phyloP scores from a whole-genome alignment of 345 rosid genomes.

The Eucalyptus pauciflora region DNA sequence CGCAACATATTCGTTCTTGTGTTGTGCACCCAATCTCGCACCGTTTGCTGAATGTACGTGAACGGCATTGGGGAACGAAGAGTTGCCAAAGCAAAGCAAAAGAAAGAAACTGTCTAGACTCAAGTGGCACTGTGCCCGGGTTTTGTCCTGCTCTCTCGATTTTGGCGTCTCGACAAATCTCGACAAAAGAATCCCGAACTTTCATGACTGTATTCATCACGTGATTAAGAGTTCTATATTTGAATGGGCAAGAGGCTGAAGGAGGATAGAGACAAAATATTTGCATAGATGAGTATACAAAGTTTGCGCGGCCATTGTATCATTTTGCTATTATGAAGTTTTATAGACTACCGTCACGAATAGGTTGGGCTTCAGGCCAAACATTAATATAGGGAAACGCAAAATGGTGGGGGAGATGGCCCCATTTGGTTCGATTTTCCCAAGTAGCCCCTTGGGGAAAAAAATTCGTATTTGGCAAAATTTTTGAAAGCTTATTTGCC shows the following conservation, averaged over 20 bases:
- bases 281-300: background rate
- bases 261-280: background rate
- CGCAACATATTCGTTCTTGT: background rate
- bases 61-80: background rate
- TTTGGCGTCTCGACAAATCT: background rate
- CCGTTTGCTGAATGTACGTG: background rate
- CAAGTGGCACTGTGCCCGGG: background rate
- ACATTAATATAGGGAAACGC: background rate
- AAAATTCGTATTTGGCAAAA: too few species aligned
- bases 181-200: too few species aligned
- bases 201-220: background rate
- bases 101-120: background rate
- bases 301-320: background rate
- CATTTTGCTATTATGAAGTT: background rate
- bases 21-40: background rate
- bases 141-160: background rate
- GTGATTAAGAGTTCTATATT: background rate
- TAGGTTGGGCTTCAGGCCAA: background rate
- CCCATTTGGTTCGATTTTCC: too few species aligned
- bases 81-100: background rate
- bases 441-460: too few species aligned
- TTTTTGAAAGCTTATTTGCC: too few species aligned
- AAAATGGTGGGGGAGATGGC: background rate
- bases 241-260: background rate
- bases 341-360: background rate